Percentiles rank a stretch among this genome's conserved stretches.
phyloP scores from a whole-genome alignment of 495 filamentous ascomycete genomes.

The Opeltia flavorubescens region DNA sequence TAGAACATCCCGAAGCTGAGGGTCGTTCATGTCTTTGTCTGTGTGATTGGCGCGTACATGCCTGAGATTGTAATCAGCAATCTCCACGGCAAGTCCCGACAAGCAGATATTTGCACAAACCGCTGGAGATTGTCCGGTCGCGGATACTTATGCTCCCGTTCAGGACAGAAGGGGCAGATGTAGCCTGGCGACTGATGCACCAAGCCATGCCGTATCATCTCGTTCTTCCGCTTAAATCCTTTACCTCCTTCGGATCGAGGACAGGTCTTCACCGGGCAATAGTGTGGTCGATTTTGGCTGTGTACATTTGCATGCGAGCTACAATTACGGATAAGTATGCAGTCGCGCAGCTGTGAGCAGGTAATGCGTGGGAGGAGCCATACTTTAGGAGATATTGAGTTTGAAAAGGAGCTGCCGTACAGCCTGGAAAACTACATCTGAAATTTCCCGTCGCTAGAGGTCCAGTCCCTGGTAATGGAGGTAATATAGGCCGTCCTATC shows the following conservation, averaged over 20 bases:
- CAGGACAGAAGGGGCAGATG: slow-evolving; percentile 91
- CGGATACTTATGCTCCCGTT: slow-evolving; percentile 92
- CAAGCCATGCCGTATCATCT: slow-evolving; percentile 95
- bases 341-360: slow-evolving; percentile 1
- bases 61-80: slow-evolving; percentile 26
- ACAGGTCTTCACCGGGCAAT: slow-evolving; percentile 72
- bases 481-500: slow-evolving; percentile 14
- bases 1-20: slow-evolving; percentile 61
- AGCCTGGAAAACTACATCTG: slow-evolving; percentile 57
- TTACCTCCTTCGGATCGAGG: slow-evolving; percentile 69
- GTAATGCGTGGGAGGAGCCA: slow-evolving; percentile 16
- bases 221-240: slow-evolving; percentile 97
- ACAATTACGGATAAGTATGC: slow-evolving; percentile 7
- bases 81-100: background rate
- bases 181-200: slow-evolving; percentile 95
- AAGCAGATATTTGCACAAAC: slow-evolving; percentile 31
- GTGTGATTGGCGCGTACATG: slow-evolving; percentile 81
- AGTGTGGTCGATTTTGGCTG: slow-evolving; percentile 79
- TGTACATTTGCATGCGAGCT: slow-evolving; percentile 96
- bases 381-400: slow-evolving; percentile 77
- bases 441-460: slow-evolving; percentile 20
- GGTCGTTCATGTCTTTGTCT: slow-evolving; percentile 78
- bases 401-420: slow-evolving; percentile 76
- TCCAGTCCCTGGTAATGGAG: slow-evolving; percentile 8
- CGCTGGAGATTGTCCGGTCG: slow-evolving; percentile 95